Conservation (phyloP, 495 filamentous ascomycete genomes). For the Cercophora scortea region DNA sequence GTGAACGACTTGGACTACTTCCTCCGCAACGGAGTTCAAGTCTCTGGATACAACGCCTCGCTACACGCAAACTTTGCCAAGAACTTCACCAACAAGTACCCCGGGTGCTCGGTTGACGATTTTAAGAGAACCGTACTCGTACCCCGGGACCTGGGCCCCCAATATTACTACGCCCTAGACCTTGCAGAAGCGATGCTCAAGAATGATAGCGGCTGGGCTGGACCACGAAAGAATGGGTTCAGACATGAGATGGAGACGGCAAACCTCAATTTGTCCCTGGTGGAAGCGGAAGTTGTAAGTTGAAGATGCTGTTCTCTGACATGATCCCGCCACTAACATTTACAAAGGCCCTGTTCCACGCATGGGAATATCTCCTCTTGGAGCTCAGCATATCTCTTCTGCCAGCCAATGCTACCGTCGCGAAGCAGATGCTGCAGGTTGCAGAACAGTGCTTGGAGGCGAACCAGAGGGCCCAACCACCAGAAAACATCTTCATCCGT, state of each 20-base stretch:
- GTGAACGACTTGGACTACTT: conserved; percentile 70
- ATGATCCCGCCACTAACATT: conserved; percentile 19
- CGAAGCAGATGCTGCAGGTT: conserved; percentile 58
- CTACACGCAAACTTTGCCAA: conserved; percentile 75
- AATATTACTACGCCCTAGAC: conserved; percentile 75
- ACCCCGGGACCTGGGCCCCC: conserved; percentile 53
- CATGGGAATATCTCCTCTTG: conserved; percentile 83
- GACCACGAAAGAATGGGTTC: conserved; percentile 60
- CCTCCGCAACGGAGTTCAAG: conserved; percentile 61
- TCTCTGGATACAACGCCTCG: conserved; percentile 73
- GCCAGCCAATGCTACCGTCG: conserved; percentile 48
- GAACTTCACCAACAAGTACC: conserved; percentile 74
- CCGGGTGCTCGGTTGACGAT: conserved; percentile 57
- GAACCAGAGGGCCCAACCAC: conserved; percentile 56
- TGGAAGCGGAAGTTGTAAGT: conserved; percentile 85
- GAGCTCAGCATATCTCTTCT: conserved; percentile 70
- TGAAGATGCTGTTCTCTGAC: background rate
- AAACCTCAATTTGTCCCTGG: conserved; percentile 82
- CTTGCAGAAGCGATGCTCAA: conserved; percentile 66
- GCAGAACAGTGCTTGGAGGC: conserved; percentile 63
- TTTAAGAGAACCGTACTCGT: conserved; percentile 69
- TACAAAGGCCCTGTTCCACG: conserved; percentile 57
- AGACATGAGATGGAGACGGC: conserved; percentile 70
- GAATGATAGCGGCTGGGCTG: conserved; percentile 69
- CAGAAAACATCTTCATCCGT: conserved; percentile 64